Base-by-base conservation (phyloP, 768 basidiomycete genomes). In the Suillus spraguei region DNA sequence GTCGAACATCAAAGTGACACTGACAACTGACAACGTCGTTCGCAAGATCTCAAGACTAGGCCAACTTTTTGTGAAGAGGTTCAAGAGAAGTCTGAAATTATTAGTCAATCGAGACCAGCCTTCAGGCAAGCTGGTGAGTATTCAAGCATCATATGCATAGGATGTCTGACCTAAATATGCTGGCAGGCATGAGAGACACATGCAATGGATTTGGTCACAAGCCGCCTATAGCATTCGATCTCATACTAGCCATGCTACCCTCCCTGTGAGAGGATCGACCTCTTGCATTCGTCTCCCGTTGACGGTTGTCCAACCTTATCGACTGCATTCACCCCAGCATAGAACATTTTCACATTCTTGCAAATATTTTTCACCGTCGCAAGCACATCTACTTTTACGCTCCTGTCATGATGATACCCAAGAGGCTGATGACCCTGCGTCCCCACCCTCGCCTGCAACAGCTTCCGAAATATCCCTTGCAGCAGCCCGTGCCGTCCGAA, bases 151-250 rank as follows among this genome's bases (percentile, higher is more conserved):
- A 28, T 13, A 42, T 20, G 22, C 17, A 36, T 35, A 44, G 47
- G 32, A 56, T 44, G 33, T 24, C n/a, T 67, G 42, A 53, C 59
- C 52, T 60, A 49, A 28, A 49, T 39, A 38, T 22, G 17, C 50
- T 44, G 20, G 22, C 64, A 84, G 87, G 81, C 70, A 89, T 88
- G 87, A 83, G 71, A 83, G 71, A 75, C 83, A 80, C 84, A 90
- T 91, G 89, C 87, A 80, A 89, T 88, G 87, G 82, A 83, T 78
- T 76, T 83, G 81, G 83, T 81, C 79, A 66, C 79, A 76, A 69
- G 74, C 81, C 72, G 81, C 85, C 81, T 85, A 79, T 73, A 75
- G 77, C 72, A 66, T 78, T 53, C 60, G 76, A 58, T 70, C 68
- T 41, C 66, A 62, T 49, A 59, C 71, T 44, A 59, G 58, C 11